Evolutionary conservation across 345 rosid species (phyloP), one percentile per base, ranked within the genome.

Genomic region (Corchorus capsularis): DNA sequence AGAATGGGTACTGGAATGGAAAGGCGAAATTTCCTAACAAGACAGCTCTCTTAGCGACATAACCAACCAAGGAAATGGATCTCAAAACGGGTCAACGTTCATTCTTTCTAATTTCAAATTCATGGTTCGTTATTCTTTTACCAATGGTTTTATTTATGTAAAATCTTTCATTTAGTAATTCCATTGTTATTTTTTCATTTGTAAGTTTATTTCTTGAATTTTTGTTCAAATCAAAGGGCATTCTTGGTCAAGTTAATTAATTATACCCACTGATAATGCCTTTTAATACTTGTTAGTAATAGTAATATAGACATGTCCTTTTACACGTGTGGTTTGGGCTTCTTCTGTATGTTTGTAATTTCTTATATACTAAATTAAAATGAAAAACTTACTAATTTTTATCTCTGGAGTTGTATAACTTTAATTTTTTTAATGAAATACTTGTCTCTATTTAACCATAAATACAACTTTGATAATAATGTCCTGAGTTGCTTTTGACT

Each of bases 31-130:
- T 71, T 10, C 19, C 35, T 17, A 55, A 34, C 41, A 2, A 63
- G n/a, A n/a, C n/a, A n/a, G n/a, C n/a, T n/a, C 74, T 71, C 63
- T 71, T 71, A 12, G 47, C 50, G 63, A 71, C 60, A 39, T 71
- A 54, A 71, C 19, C 63, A 71, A 71, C 56, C 27, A 27, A 27
- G 27, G 27, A 27, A 17, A n/a, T n/a, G n/a, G n/a, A n/a, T n/a
- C n/a, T n/a, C n/a, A n/a, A n/a, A 53, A 17, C 56, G 56, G 17
- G 56, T 53, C n/a, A 14, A 5, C 19, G 56, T 5, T 53, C 16
- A 17, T 53, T 27, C 9, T 45, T 45, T 6, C 10, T 17, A 17
- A 13, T 4, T 53, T 3, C 1, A 53, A 17, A 17, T n/a, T n/a
- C 56, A 53, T 53, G 56, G 56, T 53, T 13, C 56, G 56, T 13